Conservation (phyloP, 257 asterid genomes). For the Sherardia arvensis region DNA sequence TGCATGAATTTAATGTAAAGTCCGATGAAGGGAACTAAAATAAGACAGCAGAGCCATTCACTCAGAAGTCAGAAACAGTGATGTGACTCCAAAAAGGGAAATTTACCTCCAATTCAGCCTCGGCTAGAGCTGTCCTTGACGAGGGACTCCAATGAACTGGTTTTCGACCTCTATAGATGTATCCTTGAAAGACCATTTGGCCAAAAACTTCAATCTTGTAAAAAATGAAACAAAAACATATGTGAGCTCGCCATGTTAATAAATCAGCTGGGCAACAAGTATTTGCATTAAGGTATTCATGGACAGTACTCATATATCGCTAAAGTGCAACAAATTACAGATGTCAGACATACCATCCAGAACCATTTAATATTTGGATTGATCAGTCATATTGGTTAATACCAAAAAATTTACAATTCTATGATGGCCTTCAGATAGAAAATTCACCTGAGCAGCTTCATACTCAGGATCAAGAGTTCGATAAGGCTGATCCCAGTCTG, state of each 20-base stretch:
- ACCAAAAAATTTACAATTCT: background rate
- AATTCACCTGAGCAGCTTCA: slow-evolving; percentile 92
- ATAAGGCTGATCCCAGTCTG: slow-evolving; percentile 92
- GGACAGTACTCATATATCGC: background rate
- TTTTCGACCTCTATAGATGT: slow-evolving; percentile 89
- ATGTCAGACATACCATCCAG: background rate
- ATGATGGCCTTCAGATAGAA: background rate
- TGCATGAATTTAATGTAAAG: background rate
- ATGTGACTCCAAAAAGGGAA: background rate
- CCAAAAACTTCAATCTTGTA: slow-evolving; percentile 93
- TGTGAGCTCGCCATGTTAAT: background rate
- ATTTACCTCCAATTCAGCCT: slow-evolving; percentile 95
- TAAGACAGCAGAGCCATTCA: background rate
- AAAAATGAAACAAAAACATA: slow-evolving; percentile 13
- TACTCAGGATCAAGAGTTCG: slow-evolving; percentile 98
- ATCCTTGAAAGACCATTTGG: slow-evolving; percentile 80
- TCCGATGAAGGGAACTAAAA: background rate
- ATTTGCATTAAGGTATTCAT: background rate
- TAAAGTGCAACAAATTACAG: background rate
- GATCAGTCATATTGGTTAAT: background rate
- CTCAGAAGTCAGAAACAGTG: background rate
- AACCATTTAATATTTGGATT: background rate
- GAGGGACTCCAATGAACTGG: slow-evolving; percentile 99
- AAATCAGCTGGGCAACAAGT: background rate
- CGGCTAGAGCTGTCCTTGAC: slow-evolving; percentile 97